phyloP scores from a whole-genome alignment of 106 monocot genomes.

The Vanilla planifolia region DNA sequence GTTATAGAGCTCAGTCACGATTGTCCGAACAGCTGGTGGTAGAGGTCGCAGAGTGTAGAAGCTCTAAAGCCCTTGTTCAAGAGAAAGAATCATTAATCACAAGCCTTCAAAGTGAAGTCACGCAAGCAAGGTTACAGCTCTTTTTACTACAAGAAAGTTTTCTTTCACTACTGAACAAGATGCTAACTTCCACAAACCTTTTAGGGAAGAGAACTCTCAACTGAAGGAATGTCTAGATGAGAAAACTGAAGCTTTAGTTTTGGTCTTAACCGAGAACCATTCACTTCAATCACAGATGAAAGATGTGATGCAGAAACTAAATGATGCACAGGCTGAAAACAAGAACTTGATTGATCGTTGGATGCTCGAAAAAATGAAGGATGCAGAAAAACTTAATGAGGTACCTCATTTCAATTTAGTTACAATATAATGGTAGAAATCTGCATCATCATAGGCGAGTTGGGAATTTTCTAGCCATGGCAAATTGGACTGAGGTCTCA shows the following conservation, averaged over 20 bases:
- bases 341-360: conserved; percentile 76
- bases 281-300: conserved; percentile 63
- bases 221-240: conserved; percentile 58
- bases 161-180: not conserved
- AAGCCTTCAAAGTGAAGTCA: conserved; percentile 48
- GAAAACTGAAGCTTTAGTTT: conserved; percentile 65
- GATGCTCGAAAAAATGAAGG: conserved; percentile 98
- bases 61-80: conserved; percentile 49
- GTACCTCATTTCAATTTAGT: conserved; percentile 26
- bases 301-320: conserved; percentile 40
- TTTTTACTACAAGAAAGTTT: not conserved
- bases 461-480: too few relatives aligned
- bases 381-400: conserved; percentile 96
- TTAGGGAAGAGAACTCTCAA: conserved; percentile 70
- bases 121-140: conserved; percentile 47
- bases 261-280: conserved; percentile 55
- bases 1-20: conserved; percentile 85
- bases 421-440: not conserved
- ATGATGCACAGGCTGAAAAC: conserved; percentile 58
- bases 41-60: conserved; percentile 75
- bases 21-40: conserved; percentile 85
- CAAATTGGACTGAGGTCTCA: too few relatives aligned
- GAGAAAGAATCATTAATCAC: conserved; percentile 53
- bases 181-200: conserved; percentile 1
- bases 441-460: not conserved